phyloP scores from a whole-genome alignment of 108 stramenopile genomes.

The Discostella stelligeroides region DNA sequence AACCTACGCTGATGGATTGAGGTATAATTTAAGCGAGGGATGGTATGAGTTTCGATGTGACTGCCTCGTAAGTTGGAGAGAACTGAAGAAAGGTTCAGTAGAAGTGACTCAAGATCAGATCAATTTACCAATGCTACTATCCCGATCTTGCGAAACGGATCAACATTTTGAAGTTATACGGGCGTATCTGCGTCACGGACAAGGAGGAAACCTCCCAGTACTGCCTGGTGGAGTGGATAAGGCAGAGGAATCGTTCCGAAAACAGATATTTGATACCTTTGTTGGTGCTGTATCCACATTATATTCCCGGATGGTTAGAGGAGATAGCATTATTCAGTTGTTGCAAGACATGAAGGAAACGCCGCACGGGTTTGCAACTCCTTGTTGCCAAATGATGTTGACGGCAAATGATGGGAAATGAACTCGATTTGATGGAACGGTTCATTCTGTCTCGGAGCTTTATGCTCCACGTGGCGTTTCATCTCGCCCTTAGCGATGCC shows the following conservation, averaged over 20 bases:
- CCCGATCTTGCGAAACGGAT: constrained; percentile 13
- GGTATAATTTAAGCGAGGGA: constrained; percentile 65
- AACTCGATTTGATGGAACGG: too few relatives aligned
- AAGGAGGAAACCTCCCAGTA: constrained; percentile 69
- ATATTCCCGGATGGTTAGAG: constrained; percentile 76
- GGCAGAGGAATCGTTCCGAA: constrained; percentile 7
- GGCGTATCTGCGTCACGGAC: constrained; percentile 44
- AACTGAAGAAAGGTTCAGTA: not conserved
- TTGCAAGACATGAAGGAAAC: constrained; percentile 55
- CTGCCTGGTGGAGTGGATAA: constrained; percentile 21
- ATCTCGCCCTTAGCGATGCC: too few relatives aligned
- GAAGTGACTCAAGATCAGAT: not conserved
- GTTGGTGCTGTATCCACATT: constrained; percentile 61
- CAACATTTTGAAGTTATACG: constrained; percentile 51
- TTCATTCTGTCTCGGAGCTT: too few relatives aligned
- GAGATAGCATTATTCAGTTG: constrained; percentile 53
- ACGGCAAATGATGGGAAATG: too few relatives aligned
- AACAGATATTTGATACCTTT: constrained; percentile 45
- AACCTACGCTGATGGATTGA: constrained; percentile 78
- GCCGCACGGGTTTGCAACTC: constrained; percentile 38
- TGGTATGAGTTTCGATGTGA: constrained; percentile 85
- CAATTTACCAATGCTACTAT: constrained; percentile 36
- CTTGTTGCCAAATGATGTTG: constrained; percentile 15
- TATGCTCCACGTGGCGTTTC: too few relatives aligned
- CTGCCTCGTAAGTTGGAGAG: constrained; percentile 28